phyloP scores from a whole-genome alignment of 2,329 filamentous ascomycete genomes.

The Colletotrichum phormii region DNA sequence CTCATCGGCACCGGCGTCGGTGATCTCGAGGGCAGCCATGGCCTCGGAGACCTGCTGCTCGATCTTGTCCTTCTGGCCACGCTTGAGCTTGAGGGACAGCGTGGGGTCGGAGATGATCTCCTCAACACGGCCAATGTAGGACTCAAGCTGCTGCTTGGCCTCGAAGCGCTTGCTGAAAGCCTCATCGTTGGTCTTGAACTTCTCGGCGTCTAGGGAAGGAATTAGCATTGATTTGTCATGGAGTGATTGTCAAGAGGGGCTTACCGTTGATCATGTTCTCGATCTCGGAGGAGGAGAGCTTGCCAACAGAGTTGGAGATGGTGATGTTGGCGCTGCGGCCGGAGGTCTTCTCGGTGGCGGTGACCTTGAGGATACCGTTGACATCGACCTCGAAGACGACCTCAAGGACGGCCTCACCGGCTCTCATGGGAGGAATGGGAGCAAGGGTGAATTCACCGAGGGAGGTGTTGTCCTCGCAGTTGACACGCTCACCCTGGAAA shows the following conservation, averaged over 20 bases:
- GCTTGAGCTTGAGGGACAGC: conserved; percentile 97
- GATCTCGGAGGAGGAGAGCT: conserved; percentile 93
- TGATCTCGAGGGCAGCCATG: conserved; percentile 96
- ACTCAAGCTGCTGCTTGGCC: conserved; percentile 98
- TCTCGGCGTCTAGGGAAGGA: conserved; percentile 79
- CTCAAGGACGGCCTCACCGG: conserved; percentile 96
- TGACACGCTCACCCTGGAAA: conserved; percentile 95
- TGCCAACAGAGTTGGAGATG: conserved; percentile 99
- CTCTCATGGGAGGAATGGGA: conserved; percentile 87
- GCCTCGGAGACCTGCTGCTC: conserved; percentile 96
- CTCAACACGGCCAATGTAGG: conserved; percentile 98
- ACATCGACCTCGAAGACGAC: conserved; percentile 99
- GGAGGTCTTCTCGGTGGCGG: conserved; percentile 98
- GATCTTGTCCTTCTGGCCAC: conserved; percentile 99
- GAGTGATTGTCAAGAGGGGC: conserved; percentile 39
- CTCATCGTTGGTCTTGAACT: conserved; percentile 98
- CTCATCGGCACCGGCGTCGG: conserved; percentile 91
- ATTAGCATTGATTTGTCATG: conserved; percentile 39
- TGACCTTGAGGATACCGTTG: conserved; percentile 99
- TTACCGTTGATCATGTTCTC: conserved; percentile 95
- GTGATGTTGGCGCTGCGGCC: conserved; percentile 99
- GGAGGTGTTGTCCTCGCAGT: conserved; percentile 98
- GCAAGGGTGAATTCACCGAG: conserved; percentile 97
- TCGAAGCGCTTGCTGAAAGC: conserved; percentile 99
- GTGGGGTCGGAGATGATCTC: conserved; percentile 98